Percentiles rank a stretch among this genome's conserved stretches.
phyloP scores from a whole-genome alignment of 1,139 yeast genomes.

The Hyphopichia pseudoburtonii region DNA sequence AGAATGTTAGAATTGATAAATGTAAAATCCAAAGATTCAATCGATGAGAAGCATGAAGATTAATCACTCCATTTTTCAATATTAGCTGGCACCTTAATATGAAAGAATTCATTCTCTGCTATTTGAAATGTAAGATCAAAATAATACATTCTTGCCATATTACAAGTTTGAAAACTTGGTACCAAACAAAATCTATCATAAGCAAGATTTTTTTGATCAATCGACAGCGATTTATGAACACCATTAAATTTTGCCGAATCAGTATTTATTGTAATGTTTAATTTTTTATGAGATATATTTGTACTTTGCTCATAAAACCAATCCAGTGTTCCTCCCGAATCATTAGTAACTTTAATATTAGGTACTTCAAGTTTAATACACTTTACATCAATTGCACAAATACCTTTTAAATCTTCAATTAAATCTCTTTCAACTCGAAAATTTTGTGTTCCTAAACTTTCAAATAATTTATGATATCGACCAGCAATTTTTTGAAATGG shows the following conservation, averaged over 20 bases:
- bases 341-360: slow-evolving; percentile 13
- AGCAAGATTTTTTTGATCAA: no score
- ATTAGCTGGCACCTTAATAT: slow-evolving; percentile 1
- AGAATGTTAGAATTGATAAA: no score
- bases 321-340: no score
- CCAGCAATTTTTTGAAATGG: slow-evolving; percentile 21
- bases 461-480: slow-evolving; percentile 20
- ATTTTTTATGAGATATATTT: background rate
- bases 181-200: slow-evolving; percentile 18
- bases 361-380: slow-evolving; percentile 22
- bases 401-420: slow-evolving; percentile 30
- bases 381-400: slow-evolving; percentile 29
- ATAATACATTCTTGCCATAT: slow-evolving; percentile 23
- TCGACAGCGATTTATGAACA: no score
- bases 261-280: background rate
- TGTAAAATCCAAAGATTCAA: no score
- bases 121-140: slow-evolving; percentile 17
- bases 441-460: slow-evolving; percentile 23
- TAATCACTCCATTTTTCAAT: slow-evolving; percentile 2
- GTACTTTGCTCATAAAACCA: no score
- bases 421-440: slow-evolving; percentile 30
- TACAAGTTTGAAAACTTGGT: slow-evolving; percentile 27
- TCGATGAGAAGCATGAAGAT: no score
- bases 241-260: background rate
- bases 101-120: background rate